phyloP scores from a whole-genome alignment of 2,329 filamentous ascomycete genomes.

The Aspergillus hiratsukae region DNA sequence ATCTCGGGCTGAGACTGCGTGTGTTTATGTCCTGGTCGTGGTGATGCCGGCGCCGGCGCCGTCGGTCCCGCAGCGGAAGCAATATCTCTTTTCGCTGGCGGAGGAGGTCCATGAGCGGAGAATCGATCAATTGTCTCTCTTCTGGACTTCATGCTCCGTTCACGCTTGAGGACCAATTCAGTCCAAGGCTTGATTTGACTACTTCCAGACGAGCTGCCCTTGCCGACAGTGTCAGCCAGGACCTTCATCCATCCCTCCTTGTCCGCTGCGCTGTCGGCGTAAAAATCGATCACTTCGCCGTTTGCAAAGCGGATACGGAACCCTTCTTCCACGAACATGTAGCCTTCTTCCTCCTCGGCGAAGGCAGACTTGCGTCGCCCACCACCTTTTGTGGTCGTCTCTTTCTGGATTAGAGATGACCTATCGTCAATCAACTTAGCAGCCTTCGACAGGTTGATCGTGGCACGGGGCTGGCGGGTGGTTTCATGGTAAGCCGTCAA shows the following conservation, averaged over 20 bases:
- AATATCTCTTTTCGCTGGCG: slow-evolving; percentile 22
- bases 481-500: slow-evolving; percentile 95
- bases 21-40: slow-evolving; percentile 36
- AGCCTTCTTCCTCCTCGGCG: slow-evolving; percentile 96
- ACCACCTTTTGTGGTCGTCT: slow-evolving; percentile 70
- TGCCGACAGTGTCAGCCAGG: slow-evolving; percentile 66
- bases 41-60: slow-evolving; percentile 27
- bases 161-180: slow-evolving; percentile 53
- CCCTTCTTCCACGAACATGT: slow-evolving; percentile 99
- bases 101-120: slow-evolving; percentile 16
- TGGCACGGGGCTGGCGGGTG: slow-evolving; percentile 89
- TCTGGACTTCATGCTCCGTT: slow-evolving; percentile 34
- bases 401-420: slow-evolving; percentile 74
- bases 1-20: slow-evolving; percentile 38
- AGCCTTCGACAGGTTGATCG: slow-evolving; percentile 92
- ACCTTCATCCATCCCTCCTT: slow-evolving; percentile 96
- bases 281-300: slow-evolving; percentile 97
- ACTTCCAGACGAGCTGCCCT: slow-evolving; percentile 42
- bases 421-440: slow-evolving; percentile 92
- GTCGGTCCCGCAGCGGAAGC: slow-evolving; percentile 19
- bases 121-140: slow-evolving; percentile 26
- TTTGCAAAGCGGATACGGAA: slow-evolving; percentile 99
- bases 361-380: slow-evolving; percentile 89
- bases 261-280: slow-evolving; percentile 79
- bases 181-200: slow-evolving; percentile 56